Evolutionary conservation across 2,329 filamentous ascomycete genomes (phyloP), one percentile per base, ranked within the genome.

Genomic region (Thermothelomyces thermophilus): DNA sequence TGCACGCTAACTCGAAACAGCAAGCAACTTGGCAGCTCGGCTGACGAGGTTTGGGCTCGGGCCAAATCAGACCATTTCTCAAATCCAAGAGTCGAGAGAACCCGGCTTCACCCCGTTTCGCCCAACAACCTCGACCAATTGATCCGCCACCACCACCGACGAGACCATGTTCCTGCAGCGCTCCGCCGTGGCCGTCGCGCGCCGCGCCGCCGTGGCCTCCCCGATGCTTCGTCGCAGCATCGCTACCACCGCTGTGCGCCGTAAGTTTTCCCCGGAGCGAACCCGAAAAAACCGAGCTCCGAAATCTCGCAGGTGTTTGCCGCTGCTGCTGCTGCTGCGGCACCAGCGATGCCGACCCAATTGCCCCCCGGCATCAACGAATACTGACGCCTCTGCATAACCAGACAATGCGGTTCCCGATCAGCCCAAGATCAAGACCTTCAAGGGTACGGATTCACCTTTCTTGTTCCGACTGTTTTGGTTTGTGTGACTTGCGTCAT

Each of bases 101-200:
- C 13, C 42, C 41, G 44, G 47, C 54, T 54, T 51, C 41, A 43
- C 24, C 24, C 49, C 44, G 24, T 22, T 33, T 20, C 19, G 34
- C 34, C 39, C 41, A 45, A 41, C 33, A 19, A 43, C 30, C 28
- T 43, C 46, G 28, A 50, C 41, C 48, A 52, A 50, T 47, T 31
- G 35, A 51, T 49, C 46, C 51, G 47, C 50, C 34, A 51, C 43
- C 41, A 33, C 45, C 20, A 13, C 43, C 35, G 28, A 45, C 46
- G 24, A 49, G 54, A 58, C 52, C 48, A 83, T 84, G 81, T 80
- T 83, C 62, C 66, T 84, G 66, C 77, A 82, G 74, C 81, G 81
- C 66, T 74, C 80, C 64, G 79, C 75, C 66, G 64, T 80, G 59
- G 70, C 75, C 60, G 78, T 73, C 65, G 80, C 79, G 64, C 80